Conservation (phyloP, 1,284 basidiomycete genomes). For the Calocybe gambosa region DNA sequence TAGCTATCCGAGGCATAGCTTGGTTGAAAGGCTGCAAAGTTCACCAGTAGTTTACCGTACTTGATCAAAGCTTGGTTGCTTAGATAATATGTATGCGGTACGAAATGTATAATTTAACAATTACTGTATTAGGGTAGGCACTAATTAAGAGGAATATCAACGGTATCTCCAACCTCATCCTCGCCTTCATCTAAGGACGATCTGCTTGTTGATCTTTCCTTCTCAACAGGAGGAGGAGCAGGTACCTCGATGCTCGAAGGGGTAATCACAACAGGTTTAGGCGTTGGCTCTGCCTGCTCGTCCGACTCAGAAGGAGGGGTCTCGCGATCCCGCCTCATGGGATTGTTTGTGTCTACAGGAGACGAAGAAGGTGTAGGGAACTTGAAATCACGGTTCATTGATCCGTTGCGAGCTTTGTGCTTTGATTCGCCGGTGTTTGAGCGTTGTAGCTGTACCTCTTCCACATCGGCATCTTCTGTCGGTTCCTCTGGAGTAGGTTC, state of each 20-base stretch:
- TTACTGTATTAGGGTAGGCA: too few species aligned
- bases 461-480: slow-evolving; percentile 28
- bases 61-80: too few species aligned
- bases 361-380: slow-evolving; percentile 47
- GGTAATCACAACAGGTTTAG: slow-evolving; percentile 36
- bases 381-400: slow-evolving; percentile 73
- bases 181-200: slow-evolving; percentile 45
- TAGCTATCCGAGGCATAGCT: too few species aligned
- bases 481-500: slow-evolving; percentile 49
- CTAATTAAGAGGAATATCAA: slow-evolving; percentile 45
- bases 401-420: slow-evolving; percentile 44
- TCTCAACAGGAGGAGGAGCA: slow-evolving; percentile 69
- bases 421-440: slow-evolving; percentile 25
- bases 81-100: too few species aligned
- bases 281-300: slow-evolving; percentile 9
- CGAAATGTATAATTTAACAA: too few species aligned
- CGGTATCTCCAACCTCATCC: slow-evolving; percentile 70
- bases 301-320: slow-evolving; percentile 15
- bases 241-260: slow-evolving; percentile 67
- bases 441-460: slow-evolving; percentile 22
- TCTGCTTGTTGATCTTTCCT: slow-evolving; percentile 44
- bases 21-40: too few species aligned
- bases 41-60: too few species aligned
- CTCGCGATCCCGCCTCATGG: slow-evolving; percentile 12
- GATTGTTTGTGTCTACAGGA: slow-evolving; percentile 17